Evolutionary conservation across 805 yeast species (phyloP), one percentile per base, ranked within the genome.

Genomic region (Wickerhamomyces canadensis): DNA sequence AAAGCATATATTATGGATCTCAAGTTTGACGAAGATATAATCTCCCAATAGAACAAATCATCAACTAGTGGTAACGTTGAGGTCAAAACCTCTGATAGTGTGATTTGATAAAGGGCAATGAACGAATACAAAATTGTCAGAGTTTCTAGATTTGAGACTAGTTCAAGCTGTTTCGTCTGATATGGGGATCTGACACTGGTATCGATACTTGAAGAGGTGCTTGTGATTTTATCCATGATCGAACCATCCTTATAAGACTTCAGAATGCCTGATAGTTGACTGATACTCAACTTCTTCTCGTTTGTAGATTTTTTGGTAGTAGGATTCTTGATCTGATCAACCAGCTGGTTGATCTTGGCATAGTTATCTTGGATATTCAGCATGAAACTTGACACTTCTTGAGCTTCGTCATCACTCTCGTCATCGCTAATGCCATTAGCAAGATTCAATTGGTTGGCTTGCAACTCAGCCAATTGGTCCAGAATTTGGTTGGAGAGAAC

Each of bases 31-130:
- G 60, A 47, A 4, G 61, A 46, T 0, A 66, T 51, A 2, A 54
- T 35, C 19, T 73, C 72, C 64, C 70, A 76, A 48, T 74, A 76
- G 23, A 56, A 55, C n/a, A 73, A 45, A 43, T 70, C 72, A 28
- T 65, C 66, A 17, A 57, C 41, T 12, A 73, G 44, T 8, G 73
- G 69, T 5, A 71, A 43, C 2, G 80, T 72, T 13, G 58, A 55
- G 6, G 50, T 48, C 27, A 75, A 49, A 19, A 74, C 46, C 2
- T 53, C 43, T 21, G 64, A 53, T 15, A 64, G 44, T 6, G 60
- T 37, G 15, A 54, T 50, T 15, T 66, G 67, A 40, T 66, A 65
- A 6, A 64, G 34, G 1, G 55, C 48, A 4, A 64, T 35, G 3
- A 64, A 36, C 1, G 62, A 54, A 36, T 66, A 59, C n/a, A 55